Base-by-base conservation (phyloP, 768 basidiomycete genomes). In the Grammothele lineata region DNA sequence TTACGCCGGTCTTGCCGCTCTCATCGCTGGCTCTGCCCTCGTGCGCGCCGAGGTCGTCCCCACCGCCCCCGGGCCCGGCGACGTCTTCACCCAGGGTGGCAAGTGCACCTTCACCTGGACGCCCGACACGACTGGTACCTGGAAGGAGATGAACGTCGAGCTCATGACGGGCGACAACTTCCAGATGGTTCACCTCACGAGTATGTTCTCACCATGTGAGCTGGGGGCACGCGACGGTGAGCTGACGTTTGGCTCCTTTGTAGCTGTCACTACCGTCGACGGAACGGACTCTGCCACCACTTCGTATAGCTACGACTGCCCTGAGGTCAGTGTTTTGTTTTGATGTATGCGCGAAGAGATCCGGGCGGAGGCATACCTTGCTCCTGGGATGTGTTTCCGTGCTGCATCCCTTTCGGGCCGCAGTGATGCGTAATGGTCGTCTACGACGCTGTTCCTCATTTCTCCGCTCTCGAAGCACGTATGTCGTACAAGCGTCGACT, bases 141-240 rank as follows among this genome's bases (percentile, higher is more conserved):
- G 90, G 90, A 81, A 76, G 60, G 62, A 69, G 50, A 88, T 85
- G 80, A 66, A 72, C 51, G 86, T 92, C 47, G 70, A 88, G 62
- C 76, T 92, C 62, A 91, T 88, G 87, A 82, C 85, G 1, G 90
- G 89, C 4, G 61, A 74, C 59, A 91, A 92, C 67, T 65, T 74
- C 41, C 52, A 73, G 32, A 91, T 91, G 87, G 22, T 22, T 17
- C 42, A 43, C 27, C 26, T 43, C 19, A 43, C 42, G 2, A 43
- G 42, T 43, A 3, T 10, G 42, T 25, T 3, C 34, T 30, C 32
- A 7, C 27, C 27, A 7, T 30, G 27, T n/a, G n/a, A n/a, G n/a
- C n/a, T n/a, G n/a, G n/a, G n/a, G n/a, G n/a, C n/a, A n/a, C n/a
- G n/a, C n/a, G n/a, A n/a, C n/a, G n/a, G n/a, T n/a, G n/a, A n/a